A percentile compares a stretch with the other conserved stretches of the same genome.
phyloP scores from a whole-genome alignment of 805 yeast species.

The Myxozyma melibiosi region DNA sequence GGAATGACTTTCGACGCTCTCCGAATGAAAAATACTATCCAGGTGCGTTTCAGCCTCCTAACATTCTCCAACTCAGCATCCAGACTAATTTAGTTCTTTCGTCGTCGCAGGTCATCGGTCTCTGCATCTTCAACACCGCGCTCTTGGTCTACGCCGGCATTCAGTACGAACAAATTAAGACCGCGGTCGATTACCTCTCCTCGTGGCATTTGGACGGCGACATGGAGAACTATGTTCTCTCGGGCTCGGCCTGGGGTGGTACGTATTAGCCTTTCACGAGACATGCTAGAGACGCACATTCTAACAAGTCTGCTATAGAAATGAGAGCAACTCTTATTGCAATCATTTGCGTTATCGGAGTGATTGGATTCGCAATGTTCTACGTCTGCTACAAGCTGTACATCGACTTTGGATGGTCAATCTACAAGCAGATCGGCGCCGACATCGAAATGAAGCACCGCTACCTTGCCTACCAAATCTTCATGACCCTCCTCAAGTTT shows the following conservation, averaged over 20 bases:
- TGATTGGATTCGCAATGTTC: constrained; percentile 43
- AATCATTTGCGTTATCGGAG: constrained; percentile 47
- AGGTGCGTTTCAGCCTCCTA: constrained; percentile 25
- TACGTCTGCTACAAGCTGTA: constrained; percentile 44
- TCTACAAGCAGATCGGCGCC: constrained; percentile 54
- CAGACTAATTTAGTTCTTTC: neutral
- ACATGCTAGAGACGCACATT: neutral
- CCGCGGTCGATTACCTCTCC: constrained; percentile 36
- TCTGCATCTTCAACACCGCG: constrained; percentile 48
- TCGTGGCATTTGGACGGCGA: constrained; percentile 20
- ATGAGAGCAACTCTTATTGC: constrained; percentile 48
- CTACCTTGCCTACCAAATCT: constrained; percentile 47
- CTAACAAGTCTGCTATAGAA: neutral
- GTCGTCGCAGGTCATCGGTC: constrained; percentile 36
- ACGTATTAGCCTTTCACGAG: neutral
- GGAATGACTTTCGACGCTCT: constrained; percentile 47
- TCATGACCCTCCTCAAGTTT: constrained; percentile 45
- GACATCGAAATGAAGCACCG: constrained; percentile 46
- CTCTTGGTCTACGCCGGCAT: constrained; percentile 52
- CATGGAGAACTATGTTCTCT: constrained; percentile 15
- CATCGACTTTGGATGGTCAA: constrained; percentile 50
- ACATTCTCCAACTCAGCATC: neutral
- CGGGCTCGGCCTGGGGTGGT: constrained; percentile 27
- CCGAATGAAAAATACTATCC: constrained; percentile 45
- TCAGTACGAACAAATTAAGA: constrained; percentile 48